Conservation (phyloP, 441 rosid genomes). For the Erodium texanum region DNA sequence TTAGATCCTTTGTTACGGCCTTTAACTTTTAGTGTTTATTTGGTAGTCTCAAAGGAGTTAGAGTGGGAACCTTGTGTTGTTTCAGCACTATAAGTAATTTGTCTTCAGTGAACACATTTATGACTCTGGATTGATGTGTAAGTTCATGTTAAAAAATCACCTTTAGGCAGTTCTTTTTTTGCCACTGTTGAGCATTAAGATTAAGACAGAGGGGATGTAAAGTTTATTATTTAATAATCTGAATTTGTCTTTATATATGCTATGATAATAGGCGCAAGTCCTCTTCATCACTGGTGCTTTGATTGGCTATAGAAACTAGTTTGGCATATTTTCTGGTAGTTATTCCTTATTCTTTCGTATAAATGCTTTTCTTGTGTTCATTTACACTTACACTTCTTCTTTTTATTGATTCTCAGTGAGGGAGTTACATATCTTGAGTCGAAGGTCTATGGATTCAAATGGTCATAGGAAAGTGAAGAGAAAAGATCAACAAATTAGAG, state of each 20-base stretch:
- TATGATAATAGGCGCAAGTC: background rate
- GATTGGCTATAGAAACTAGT: background rate
- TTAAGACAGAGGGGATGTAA: background rate
- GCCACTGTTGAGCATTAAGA: background rate
- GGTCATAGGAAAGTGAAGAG: slow-evolving; percentile 43
- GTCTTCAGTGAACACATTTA: background rate
- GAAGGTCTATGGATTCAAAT: slow-evolving; percentile 47
- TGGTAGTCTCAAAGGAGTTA: background rate
- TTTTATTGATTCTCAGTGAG: too few species aligned
- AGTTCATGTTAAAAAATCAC: background rate
- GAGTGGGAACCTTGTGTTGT: background rate
- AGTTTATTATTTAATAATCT: background rate
- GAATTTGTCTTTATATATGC: too few species aligned
- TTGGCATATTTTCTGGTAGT: background rate
- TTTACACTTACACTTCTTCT: background rate
- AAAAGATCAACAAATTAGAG: slow-evolving; percentile 38
- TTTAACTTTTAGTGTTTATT: background rate
- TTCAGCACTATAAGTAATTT: background rate
- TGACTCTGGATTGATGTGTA: background rate
- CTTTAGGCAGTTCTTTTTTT: too few species aligned
- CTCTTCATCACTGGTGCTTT: background rate
- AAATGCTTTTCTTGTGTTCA: background rate
- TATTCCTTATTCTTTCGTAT: background rate
- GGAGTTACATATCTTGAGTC: slow-evolving; percentile 10
- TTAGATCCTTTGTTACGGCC: background rate